Conservation (phyloP, 495 filamentous ascomycete species). For the Xanthoparmelia taractica region DNA sequence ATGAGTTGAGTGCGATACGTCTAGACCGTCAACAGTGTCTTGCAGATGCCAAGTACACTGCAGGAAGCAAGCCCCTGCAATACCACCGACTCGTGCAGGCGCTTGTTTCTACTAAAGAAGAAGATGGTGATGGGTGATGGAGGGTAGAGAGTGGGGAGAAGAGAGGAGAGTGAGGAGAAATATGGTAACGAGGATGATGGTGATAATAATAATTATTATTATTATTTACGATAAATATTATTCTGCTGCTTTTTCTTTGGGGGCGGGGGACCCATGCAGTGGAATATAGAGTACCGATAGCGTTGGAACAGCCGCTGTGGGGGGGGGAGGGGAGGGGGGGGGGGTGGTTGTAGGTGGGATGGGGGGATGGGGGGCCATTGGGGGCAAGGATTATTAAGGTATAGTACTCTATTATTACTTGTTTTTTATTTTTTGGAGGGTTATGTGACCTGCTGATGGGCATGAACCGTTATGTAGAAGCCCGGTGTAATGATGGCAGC, state of each 20-base stretch:
- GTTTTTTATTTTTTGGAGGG: too few relatives aligned
- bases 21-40: not conserved
- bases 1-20: not conserved
- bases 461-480: constrained; percentile 13
- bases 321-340: not conserved
- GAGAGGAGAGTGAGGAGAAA: not conserved
- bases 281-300: not conserved
- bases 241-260: too few relatives aligned
- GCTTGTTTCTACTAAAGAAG: not conserved
- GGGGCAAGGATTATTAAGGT: too few relatives aligned
- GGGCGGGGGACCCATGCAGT: too few relatives aligned
- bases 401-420: too few relatives aligned
- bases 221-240: too few relatives aligned
- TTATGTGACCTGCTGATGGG: too few relatives aligned
- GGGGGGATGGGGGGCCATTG: too few relatives aligned
- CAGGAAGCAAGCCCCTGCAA: not conserved
- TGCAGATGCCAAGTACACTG: not conserved
- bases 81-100: not conserved
- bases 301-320: not conserved
- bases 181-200: not conserved
- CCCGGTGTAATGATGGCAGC: constrained; percentile 11
- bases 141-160: not conserved
- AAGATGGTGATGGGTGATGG: not conserved
- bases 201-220: too few relatives aligned
- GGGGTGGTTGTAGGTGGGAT: not conserved